A percentile compares a stretch with the other conserved stretches of the same genome.
phyloP scores from a whole-genome alignment of 2,329 filamentous ascomycete genomes.

The Clonostachys chloroleuca region DNA sequence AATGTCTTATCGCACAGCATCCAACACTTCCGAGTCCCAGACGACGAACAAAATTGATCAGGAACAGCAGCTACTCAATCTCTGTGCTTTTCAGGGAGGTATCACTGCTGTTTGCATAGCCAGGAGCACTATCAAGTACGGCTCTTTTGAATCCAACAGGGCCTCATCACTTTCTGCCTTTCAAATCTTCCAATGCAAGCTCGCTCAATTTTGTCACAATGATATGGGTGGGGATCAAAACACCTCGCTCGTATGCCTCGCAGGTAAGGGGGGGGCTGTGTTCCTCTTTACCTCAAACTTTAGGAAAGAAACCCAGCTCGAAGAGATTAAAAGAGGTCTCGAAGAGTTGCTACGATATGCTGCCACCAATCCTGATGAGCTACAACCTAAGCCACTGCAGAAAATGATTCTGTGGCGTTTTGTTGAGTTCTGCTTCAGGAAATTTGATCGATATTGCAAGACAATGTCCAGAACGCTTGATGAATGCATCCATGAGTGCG shows the following conservation, averaged over 20 bases:
- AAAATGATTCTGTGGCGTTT: conserved; percentile 7
- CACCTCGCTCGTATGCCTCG: conserved; percentile 4
- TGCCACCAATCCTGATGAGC: conserved; percentile 2
- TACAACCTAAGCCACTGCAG: not conserved
- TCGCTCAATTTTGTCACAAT: conserved; percentile 8
- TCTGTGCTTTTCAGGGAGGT: conserved; percentile 1
- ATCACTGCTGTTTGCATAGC: conserved; percentile 3
- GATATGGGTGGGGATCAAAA: conserved; percentile 3
- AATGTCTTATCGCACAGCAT: too few species aligned
- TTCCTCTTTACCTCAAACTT: conserved; percentile 8
- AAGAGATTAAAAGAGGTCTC: conserved; percentile 3
- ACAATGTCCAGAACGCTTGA: not conserved
- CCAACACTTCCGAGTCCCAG: too few species aligned
- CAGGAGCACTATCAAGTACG: conserved; percentile 4
- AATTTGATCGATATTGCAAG: conserved; percentile 2
- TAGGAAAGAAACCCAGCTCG: conserved; percentile 2
- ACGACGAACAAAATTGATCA: not conserved
- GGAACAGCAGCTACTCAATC: not conserved
- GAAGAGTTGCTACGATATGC: conserved; percentile 3
- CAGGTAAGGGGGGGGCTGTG: not conserved
- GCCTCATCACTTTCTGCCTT: not conserved
- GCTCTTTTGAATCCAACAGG: conserved; percentile 3
- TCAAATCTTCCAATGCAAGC: conserved; percentile 6
- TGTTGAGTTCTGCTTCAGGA: conserved; percentile 3
- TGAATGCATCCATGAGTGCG: conserved; percentile 1